A percentile compares a stretch with the other conserved stretches of the same genome.
Evolutionary conservation across 2,329 filamentous ascomycete species (phyloP).

Genomic region (Gaeumannomyces sp.): DNA sequence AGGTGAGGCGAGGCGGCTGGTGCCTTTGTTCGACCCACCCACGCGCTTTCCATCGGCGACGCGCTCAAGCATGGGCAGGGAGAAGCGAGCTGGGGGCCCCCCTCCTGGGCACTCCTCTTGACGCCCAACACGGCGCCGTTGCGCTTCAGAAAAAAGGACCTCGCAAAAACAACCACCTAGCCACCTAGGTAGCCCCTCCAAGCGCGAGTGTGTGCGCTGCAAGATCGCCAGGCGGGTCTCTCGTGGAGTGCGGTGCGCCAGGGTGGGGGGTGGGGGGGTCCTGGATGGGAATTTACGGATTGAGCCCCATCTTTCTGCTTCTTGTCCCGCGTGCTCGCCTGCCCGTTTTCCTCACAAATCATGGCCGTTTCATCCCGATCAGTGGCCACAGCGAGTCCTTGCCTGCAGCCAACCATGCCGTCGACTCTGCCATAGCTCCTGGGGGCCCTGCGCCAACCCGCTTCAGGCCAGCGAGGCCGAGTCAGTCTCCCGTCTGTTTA

Average conservation of each 20-base stretch:
- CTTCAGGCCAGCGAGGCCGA: too few species aligned
- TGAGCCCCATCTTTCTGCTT: not conserved
- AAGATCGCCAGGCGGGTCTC: not conserved
- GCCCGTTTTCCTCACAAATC: not conserved
- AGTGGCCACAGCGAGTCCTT: too few species aligned
- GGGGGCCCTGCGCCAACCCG: too few species aligned
- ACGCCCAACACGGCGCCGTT: not conserved
- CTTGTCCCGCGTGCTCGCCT: not conserved
- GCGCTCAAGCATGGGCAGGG: too few species aligned
- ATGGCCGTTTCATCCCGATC: too few species aligned
- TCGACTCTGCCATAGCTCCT: too few species aligned
- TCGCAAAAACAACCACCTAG: not conserved
- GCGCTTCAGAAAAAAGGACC: not conserved
- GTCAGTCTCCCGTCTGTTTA: too few species aligned
- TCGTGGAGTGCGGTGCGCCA: not conserved
- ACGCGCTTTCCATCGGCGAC: not conserved
- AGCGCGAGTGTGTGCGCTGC: too few species aligned
- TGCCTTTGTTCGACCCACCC: not conserved
- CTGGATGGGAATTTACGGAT: not conserved
- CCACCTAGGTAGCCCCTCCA: too few species aligned
- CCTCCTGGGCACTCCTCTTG: not conserved
- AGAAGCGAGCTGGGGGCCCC: not conserved
- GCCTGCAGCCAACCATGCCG: too few species aligned
- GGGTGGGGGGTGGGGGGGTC: not conserved
- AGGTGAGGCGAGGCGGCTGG: not conserved